Evolutionary conservation across 768 basidiomycete genomes (phyloP).

Genomic region (Lactarius quietus): DNA sequence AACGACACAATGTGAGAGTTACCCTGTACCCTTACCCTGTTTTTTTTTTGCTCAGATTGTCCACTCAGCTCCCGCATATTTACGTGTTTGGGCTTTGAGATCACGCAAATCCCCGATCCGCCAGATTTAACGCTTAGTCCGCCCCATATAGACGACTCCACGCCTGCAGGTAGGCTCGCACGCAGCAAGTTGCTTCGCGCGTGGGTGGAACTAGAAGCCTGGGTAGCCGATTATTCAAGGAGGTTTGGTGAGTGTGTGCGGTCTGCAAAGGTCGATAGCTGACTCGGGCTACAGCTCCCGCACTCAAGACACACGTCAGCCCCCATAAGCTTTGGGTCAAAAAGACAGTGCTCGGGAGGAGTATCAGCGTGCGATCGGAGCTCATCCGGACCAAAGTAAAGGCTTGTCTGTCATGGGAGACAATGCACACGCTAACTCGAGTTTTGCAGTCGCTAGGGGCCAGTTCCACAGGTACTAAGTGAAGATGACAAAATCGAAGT

Average conservation of each 20-base stretch:
- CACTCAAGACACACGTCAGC: slow-evolving; percentile 42
- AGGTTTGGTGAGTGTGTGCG: slow-evolving; percentile 39
- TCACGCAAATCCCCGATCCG: slow-evolving; percentile 26
- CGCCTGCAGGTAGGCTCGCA: slow-evolving; percentile 46
- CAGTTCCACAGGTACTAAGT: slow-evolving; percentile 43
- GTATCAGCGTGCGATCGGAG: slow-evolving; percentile 70
- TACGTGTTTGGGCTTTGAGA: slow-evolving; percentile 38
- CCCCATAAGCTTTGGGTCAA: slow-evolving; percentile 46
- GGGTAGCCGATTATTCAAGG: slow-evolving; percentile 56
- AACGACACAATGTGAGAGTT: slow-evolving; percentile 51
- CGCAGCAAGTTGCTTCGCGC: slow-evolving; percentile 67
- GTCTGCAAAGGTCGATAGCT: neutral
- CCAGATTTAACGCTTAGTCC: slow-evolving; percentile 48
- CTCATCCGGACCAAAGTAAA: slow-evolving; percentile 75
- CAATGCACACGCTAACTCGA: slow-evolving; percentile 10
- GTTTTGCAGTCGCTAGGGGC: slow-evolving; percentile 50
- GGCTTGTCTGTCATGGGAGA: slow-evolving; percentile 26
- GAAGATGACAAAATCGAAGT: slow-evolving; percentile 40
- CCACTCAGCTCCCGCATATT: slow-evolving; percentile 41
- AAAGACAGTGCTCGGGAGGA: slow-evolving; percentile 59
- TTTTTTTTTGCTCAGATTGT: neutral
- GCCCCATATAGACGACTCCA: slow-evolving; percentile 49
- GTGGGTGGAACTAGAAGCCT: slow-evolving; percentile 75
- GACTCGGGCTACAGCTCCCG: slow-evolving; percentile 36
- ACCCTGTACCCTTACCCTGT: neutral